A percentile compares a stretch with the other conserved stretches of the same genome.
These are phyloP conservation scores for Neurospora discreta DNA, from an alignment of 495 filamentous ascomycete species.

Conservation along the genomic window DNA sequence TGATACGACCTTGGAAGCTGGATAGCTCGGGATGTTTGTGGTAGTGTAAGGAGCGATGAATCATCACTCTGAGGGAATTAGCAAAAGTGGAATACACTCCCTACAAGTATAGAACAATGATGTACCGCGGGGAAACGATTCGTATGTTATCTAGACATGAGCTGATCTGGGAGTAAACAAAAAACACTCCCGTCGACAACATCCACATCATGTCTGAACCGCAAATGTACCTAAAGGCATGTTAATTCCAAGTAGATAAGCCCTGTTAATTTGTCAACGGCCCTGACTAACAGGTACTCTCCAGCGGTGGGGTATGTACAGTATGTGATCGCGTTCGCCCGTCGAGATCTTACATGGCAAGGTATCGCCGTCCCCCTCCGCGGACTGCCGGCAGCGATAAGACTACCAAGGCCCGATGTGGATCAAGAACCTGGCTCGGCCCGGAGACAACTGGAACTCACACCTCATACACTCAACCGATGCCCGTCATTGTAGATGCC, in stretches of 20 bases:
- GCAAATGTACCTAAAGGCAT: too few relatives aligned
- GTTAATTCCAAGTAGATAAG: neutral
- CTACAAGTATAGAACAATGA: neutral
- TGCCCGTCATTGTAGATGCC: neutral
- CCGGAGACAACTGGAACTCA: neutral
- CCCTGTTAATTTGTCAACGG: neutral
- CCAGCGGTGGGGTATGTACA: neutral
- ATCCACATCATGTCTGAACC: neutral
- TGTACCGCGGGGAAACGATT: neutral
- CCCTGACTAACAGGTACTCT: neutral
- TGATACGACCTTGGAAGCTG: neutral
- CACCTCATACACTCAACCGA: neutral
- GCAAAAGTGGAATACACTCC: neutral
- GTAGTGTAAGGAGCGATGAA: neutral
- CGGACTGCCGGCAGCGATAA: neutral
- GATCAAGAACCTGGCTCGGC: neutral
- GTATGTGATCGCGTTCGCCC: neutral
- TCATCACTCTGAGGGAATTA: neutral
- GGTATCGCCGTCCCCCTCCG: neutral
- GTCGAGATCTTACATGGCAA: neutral
- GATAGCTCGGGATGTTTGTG: neutral
- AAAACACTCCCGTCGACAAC: neutral
- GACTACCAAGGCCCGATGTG: neutral
- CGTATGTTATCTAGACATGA: neutral
- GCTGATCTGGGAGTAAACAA: neutral